Percentiles rank a stretch among this genome's conserved stretches.
phyloP scores from a whole-genome alignment of 495 filamentous ascomycete genomes.

The Xylaria bambusicola region DNA sequence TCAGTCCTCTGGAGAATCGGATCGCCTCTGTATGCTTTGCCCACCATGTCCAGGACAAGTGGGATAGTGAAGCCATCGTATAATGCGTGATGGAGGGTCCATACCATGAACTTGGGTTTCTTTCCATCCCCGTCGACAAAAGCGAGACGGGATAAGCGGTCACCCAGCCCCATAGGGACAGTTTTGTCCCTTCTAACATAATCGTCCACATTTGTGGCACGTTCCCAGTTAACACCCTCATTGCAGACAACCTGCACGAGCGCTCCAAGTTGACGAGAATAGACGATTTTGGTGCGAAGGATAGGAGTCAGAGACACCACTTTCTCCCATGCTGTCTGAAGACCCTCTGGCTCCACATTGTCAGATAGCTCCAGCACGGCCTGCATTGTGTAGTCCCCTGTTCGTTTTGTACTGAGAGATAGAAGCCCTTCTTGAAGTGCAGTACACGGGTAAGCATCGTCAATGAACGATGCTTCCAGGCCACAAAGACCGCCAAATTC shows the following conservation, averaged over 20 bases:
- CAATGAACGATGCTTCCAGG: too few relatives aligned
- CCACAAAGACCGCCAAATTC: too few relatives aligned
- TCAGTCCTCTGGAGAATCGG: neutral
- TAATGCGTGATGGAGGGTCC: neutral
- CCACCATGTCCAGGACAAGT: neutral
- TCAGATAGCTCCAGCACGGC: neutral
- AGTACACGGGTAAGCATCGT: too few relatives aligned
- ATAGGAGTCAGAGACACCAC: neutral
- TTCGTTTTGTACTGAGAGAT: neutral
- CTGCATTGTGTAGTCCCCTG: neutral
- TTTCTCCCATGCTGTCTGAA: neutral
- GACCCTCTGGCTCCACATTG: neutral
- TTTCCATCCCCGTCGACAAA: neutral
- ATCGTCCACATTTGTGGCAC: too few relatives aligned
- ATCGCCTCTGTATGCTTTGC: neutral
- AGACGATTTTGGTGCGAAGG: neutral
- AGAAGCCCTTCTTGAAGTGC: too few relatives aligned
- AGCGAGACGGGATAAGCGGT: neutral
- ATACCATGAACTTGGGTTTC: neutral
- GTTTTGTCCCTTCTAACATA: too few relatives aligned
- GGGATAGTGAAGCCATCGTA: neutral
- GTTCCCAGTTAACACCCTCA: too few relatives aligned
- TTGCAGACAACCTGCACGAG: neutral
- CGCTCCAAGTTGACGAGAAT: neutral
- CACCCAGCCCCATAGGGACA: neutral